Evolutionary conservation across 163 green algal genomes (phyloP).

Genomic region (Scenedesmus sp.): DNA sequence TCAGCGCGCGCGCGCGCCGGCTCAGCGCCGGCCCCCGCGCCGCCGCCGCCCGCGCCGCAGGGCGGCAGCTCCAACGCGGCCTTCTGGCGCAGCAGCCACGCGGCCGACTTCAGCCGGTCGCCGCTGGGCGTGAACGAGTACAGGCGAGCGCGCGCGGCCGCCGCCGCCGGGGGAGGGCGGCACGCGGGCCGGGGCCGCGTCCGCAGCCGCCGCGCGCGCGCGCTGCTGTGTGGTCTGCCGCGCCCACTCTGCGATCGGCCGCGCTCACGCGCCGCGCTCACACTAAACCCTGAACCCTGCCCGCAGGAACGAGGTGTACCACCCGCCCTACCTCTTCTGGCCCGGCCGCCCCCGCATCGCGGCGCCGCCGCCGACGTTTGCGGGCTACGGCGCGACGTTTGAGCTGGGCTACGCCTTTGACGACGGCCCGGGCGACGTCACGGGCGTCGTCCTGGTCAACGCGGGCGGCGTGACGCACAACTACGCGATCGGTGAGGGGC

Average conservation of each 20-base stretch:
- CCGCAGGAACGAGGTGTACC: slow-evolving; percentile 4
- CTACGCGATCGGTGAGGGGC: slow-evolving; percentile 27
- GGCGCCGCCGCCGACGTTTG: slow-evolving; percentile 7
- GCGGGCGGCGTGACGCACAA: slow-evolving; percentile 34
- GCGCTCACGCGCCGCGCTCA: too few species aligned
- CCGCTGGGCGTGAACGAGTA: slow-evolving; percentile 39
- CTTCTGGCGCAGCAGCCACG: slow-evolving; percentile 22
- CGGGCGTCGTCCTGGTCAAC: slow-evolving; percentile 12
- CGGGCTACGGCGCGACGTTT: slow-evolving; percentile 22
- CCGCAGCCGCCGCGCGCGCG: too few species aligned
- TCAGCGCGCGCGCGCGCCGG: not conserved
- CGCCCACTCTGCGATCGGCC: too few species aligned
- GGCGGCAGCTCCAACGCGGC: slow-evolving; percentile 31
- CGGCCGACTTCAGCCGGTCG: slow-evolving; percentile 5
- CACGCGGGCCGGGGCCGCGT: too few species aligned
- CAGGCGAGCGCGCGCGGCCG: not conserved
- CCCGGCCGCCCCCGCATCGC: slow-evolving; percentile 6
- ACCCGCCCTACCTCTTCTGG: slow-evolving; percentile 20
- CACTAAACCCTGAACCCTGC: too few species aligned
- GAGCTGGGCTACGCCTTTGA: slow-evolving; percentile 16
- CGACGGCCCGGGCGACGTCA: not conserved
- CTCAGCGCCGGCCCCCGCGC: not conserved
- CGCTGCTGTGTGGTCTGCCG: too few species aligned
- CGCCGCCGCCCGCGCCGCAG: not conserved
- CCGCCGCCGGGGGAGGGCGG: too few species aligned